Evolutionary conservation across 2,329 filamentous ascomycete species (phyloP), one percentile per base, ranked within the genome.

Genomic region (Pseudogymnoascus sp.): DNA sequence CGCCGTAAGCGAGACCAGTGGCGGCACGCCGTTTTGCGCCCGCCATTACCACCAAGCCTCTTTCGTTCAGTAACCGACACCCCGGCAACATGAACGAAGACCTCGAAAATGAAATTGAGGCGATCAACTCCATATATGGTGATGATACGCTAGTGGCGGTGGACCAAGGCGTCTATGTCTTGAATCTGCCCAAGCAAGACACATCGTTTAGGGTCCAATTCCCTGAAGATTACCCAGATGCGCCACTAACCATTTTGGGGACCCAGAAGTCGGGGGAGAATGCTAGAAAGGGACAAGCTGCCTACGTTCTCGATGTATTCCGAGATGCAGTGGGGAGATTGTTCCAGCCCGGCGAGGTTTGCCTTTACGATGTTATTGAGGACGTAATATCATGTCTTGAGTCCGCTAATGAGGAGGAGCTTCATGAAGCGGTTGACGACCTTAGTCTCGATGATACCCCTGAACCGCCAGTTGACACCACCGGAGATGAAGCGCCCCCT

Each of bases 341-440:
- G 3, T 96, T 88, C 74, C 80, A 83, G 61, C 83, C 86, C 0
- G 92, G 91, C 0, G 82, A 85, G 61, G 91, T 96, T 21, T 97
- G 93, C 71, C 78, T 99, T 2, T 99, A 93, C 70, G 93, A 97
- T 72, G 82, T 96, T n/a, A 82, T 97, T 38, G 93, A 96, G 70
- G 88, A 90, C 71, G 77, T 89, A 80, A 77, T 63, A 78, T 46
- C 37, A 60, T 23, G 28, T 11, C 61, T 67, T 9, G 63, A 59
- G 11, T 59, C 59, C n/a, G 18, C 38, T 14, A 28, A 66, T 69
- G 11, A 72, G 70, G 25, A 61, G 74, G 7, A 69, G 37, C 14
- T 59, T 18, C 37, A 31, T 4, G 60, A 65, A 60, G 46, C 59
- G n/a, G 49, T 60, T 63, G 42, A 60, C 31, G 61, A 63, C 25